Conservation (phyloP, 495 filamentous ascomycete species). For the Hyaloscypha finlandica region DNA sequence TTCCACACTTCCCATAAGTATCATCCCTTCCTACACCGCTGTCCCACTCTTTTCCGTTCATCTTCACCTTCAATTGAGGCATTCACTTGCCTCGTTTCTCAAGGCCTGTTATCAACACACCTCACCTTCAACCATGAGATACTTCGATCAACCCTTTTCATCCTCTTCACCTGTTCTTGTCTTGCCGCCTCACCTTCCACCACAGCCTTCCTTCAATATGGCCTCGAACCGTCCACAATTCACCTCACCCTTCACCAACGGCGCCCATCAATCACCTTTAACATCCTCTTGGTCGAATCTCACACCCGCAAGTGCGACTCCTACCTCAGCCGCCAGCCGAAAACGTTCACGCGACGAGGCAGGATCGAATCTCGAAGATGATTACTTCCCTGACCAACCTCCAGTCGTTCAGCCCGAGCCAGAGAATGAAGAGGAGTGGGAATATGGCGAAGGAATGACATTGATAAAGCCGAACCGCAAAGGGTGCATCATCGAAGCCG, state of each 20-base stretch:
- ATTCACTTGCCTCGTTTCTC: conserved; percentile 17
- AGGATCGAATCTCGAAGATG: conserved; percentile 52
- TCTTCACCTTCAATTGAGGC: conserved; percentile 20
- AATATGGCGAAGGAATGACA: conserved; percentile 75
- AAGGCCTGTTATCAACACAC: background rate
- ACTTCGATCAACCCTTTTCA: conserved; percentile 27
- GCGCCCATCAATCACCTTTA: conserved; percentile 31
- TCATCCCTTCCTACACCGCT: conserved; percentile 29
- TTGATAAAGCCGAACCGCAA: conserved; percentile 66
- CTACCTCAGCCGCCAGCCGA: conserved; percentile 51
- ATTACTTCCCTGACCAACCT: conserved; percentile 44
- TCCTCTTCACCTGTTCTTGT: conserved; percentile 51
- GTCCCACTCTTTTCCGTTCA: conserved; percentile 31
- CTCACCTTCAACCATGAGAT: conserved; percentile 27
- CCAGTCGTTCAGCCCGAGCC: conserved; percentile 39
- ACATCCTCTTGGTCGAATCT: conserved; percentile 27
- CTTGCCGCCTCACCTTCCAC: conserved; percentile 50
- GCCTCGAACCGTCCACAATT: conserved; percentile 43
- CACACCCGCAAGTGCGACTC: conserved; percentile 18
- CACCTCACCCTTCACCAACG: conserved; percentile 39
- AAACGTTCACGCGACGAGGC: conserved; percentile 69
- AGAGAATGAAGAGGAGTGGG: conserved; percentile 56
- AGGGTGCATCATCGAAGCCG: conserved; percentile 62
- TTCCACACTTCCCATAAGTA: conserved; percentile 27
- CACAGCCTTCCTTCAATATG: conserved; percentile 42